Base-by-base conservation (phyloP, 2,329 filamentous ascomycete genomes). In the Aspergillus intermedius region DNA sequence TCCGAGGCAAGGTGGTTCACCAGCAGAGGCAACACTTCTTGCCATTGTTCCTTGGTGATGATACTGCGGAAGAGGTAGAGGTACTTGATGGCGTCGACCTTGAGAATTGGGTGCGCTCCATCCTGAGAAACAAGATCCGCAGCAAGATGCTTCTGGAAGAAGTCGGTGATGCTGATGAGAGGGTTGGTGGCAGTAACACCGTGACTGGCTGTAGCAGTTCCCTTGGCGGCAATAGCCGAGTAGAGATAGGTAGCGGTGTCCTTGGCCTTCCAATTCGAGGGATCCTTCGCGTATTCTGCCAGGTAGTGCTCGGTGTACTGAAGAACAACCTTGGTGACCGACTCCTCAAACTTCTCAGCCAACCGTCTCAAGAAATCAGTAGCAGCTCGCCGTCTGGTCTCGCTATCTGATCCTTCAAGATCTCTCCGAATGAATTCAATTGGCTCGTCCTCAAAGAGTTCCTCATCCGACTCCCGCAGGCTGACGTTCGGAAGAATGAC, bases 231-330 rank as follows among this genome's bases (percentile, higher is more conserved):
- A 59, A 97, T 89, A 4, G 93, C 89, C 34, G 93, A 83, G 76
- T 94, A 98, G 13, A 98, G 81, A 63, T 97, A 97, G 49, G 96
- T 86, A n/a, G 93, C 93, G 0, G 91, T 97, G 64, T 98, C 93
- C 74, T 98, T 98, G 44, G 90, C 84, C 70, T 94, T 95, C 93
- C 93, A 98, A 67, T 95, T 90, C 15, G 78, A 73, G 39, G 76
- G 75, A 53, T 83, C 77, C 68, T 87, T 87, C 48, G 83, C 79
- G 61, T 90, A 90, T 47, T 86, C 78, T 32, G 74, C 71, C 23
- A 98, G 78, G 65, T 94, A 95, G 67, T 91, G 87, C 53, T 86
- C 81, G 60, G 94, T 88, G 72, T 97, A 96, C 58, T 81, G 84
- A 54, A 84, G 85, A 19, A 95, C 91, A n/a, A 95, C 87, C 46